phyloP scores from a whole-genome alignment of 2,329 filamentous ascomycete species.

The Beauveria scarabaeidicola region DNA sequence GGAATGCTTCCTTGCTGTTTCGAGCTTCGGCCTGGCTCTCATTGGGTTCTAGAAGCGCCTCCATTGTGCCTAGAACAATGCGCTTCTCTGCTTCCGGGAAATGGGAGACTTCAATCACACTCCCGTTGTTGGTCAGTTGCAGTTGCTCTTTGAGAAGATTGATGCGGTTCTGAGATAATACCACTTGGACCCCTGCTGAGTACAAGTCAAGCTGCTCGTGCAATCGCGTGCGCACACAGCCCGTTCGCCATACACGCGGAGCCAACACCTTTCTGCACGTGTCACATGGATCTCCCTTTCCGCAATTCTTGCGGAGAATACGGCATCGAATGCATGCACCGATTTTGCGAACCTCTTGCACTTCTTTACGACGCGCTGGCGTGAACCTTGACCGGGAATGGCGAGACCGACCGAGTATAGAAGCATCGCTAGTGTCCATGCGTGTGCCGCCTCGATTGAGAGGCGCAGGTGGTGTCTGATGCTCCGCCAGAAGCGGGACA shows the following conservation, averaged over 20 bases:
- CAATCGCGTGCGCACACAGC: slow-evolving; percentile 54
- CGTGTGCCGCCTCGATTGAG: slow-evolving; percentile 41
- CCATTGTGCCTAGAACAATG: slow-evolving; percentile 30
- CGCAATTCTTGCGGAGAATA: slow-evolving; percentile 58
- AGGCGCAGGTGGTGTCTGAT: slow-evolving; percentile 24
- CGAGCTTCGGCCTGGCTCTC: slow-evolving; percentile 27
- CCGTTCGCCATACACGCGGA: slow-evolving; percentile 56
- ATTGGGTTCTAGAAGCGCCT: slow-evolving; percentile 26
- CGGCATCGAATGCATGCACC: slow-evolving; percentile 59
- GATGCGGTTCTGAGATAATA: slow-evolving; percentile 51
- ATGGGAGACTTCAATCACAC: slow-evolving; percentile 49
- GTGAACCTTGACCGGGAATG: slow-evolving; percentile 51
- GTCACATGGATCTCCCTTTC: slow-evolving; percentile 53
- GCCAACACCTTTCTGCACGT: slow-evolving; percentile 56
- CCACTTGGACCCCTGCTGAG: slow-evolving; percentile 54
- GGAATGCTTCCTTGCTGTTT: slow-evolving; percentile 25
- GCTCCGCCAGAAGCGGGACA: slow-evolving; percentile 23
- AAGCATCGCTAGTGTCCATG: slow-evolving; percentile 38
- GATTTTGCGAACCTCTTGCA: slow-evolving; percentile 55
- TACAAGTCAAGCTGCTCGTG: slow-evolving; percentile 55
- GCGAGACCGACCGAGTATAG: slow-evolving; percentile 39
- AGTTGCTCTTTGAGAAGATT: slow-evolving; percentile 45
- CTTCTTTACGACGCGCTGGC: slow-evolving; percentile 50
- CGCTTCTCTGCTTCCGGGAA: slow-evolving; percentile 44
- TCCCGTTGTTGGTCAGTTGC: slow-evolving; percentile 38